Conservation (phyloP, 2,329 filamentous ascomycete species). For the Tolypocladium pustulatum region DNA sequence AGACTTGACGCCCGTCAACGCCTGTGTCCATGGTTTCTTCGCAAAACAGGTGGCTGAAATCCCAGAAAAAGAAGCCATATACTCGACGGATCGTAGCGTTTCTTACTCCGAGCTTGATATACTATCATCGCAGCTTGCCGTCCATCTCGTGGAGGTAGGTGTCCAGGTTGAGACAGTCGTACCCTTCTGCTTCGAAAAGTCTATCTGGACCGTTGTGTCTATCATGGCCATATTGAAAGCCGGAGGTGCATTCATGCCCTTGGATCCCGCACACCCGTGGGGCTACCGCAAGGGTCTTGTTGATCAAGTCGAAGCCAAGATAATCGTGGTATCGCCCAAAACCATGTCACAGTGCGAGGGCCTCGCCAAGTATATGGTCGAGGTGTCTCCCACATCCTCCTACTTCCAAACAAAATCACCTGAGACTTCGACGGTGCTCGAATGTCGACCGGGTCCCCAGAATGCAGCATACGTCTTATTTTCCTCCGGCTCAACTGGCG, state of each 20-base stretch:
- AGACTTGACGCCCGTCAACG: not conserved
- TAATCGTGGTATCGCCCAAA: not conserved
- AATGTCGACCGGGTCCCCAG: not conserved
- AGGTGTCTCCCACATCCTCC: not conserved
- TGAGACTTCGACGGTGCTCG: no score
- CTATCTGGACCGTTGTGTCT: conserved; percentile 7
- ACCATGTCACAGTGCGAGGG: not conserved
- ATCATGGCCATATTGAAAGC: conserved; percentile 15
- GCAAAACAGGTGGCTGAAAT: not conserved
- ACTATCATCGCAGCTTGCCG: not conserved
- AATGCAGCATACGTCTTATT: conserved; percentile 14
- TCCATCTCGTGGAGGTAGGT: no score
- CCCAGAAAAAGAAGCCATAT: conserved; percentile 1
- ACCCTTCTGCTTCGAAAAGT: conserved; percentile 8
- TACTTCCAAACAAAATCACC: no score
- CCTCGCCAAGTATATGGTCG: not conserved
- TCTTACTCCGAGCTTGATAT: conserved; percentile 3
- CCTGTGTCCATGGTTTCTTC: conserved; percentile 16
- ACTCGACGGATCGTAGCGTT: conserved; percentile 1
- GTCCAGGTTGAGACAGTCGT: not conserved
- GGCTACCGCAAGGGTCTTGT: not conserved
- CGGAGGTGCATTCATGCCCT: conserved; percentile 6
- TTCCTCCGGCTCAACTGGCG: conserved; percentile 16
- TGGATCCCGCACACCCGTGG: not conserved
- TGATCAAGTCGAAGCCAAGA: not conserved